Evolutionary conservation across 768 basidiomycete genomes (phyloP), one percentile per base, ranked within the genome.

Genomic region (Boletellus ananas): DNA sequence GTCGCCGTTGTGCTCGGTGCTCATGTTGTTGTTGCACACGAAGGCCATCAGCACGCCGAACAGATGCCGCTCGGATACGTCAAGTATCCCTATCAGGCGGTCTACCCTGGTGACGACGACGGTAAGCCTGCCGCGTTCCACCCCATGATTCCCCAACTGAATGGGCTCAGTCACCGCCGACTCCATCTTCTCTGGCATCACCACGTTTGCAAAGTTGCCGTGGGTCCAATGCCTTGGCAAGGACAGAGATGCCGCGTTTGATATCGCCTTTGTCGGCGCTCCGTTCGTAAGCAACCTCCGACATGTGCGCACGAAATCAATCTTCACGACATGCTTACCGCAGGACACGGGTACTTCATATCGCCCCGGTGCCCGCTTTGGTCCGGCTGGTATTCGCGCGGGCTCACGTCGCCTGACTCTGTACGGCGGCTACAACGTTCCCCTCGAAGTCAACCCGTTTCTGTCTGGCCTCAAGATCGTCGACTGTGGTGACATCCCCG

Each of bases 141-240:
- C 16, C 4, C 8, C 18, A 13, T 34, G 17, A 23, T 34, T 21
- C 3, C 44, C 23, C 13, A 33, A 47, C n/a, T 44, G 25, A 43
- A 34, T 8, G 27, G 38, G 27, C 42, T 11, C 43, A 86, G 85
- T 86, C 27, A 87, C 85, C 36, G 84, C 84, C 3, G 84, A 93
- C 62, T 81, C 89, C 16, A 71, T 86, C 33, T 94, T 92, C 68
- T 83, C 86, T 40, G 91, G 91, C 9, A 85, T 91, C 31, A 81
- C 83, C 2, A 90, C 89, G 3, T 94, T 93, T 63, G 91, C 92
- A 16, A 91, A 79, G 66, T 76, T 94, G n/a, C 89, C 89, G 23
- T 91, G 87, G 80, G 77, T 83, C 1, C 79, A 84, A 56, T 93
- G 91, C 64, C 79, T 93, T 44, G 81, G 81, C 37, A 77, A 77